A percentile compares a stretch with the other conserved stretches of the same genome.
These are phyloP conservation scores for Diaporthe humulicola DNA, from an alignment of 2,329 filamentous ascomycete genomes.

Conservation along the genomic window DNA sequence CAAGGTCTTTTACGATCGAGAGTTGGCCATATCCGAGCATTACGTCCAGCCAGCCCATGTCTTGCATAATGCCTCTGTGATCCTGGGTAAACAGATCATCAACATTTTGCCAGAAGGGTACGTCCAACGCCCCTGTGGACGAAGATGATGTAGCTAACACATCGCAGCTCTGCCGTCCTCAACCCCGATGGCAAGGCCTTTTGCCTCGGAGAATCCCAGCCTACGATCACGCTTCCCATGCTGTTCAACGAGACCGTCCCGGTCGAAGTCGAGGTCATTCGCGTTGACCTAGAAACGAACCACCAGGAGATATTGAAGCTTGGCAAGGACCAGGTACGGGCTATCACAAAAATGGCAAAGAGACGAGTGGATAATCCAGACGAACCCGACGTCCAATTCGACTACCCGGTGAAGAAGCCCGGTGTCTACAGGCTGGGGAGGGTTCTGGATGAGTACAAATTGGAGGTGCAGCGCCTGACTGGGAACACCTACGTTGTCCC, in stretches of 20 bases:
- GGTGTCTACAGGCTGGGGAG: constrained; percentile 88
- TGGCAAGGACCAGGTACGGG: constrained; percentile 78
- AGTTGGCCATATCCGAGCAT: constrained; percentile 92
- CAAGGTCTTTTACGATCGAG: constrained; percentile 91
- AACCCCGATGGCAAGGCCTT: constrained; percentile 87
- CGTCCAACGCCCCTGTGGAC: constrained; percentile 42
- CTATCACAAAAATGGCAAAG: constrained; percentile 77
- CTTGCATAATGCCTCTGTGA: constrained; percentile 91
- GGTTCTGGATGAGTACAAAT: constrained; percentile 92
- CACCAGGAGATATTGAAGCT: constrained; percentile 85
- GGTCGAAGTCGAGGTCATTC: constrained; percentile 87
- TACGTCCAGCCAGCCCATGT: constrained; percentile 91
- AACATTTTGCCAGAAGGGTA: constrained; percentile 96
- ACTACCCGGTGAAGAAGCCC: constrained; percentile 84
- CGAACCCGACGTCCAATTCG: constrained; percentile 74
- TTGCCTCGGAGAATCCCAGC: constrained; percentile 78
- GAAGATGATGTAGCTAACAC: constrained; percentile 45
- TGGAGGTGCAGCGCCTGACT: constrained; percentile 84
- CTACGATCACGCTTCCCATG: constrained; percentile 79
- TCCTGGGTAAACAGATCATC: constrained; percentile 96
- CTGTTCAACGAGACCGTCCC: constrained; percentile 95
- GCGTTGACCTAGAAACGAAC: constrained; percentile 86
- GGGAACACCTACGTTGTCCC: constrained; percentile 87
- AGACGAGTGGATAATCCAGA: constrained; percentile 75
- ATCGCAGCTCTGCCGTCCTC: constrained; percentile 79